Evolutionary conservation across 352 stramenopile species (phyloP).

Genomic region (Pythium graminicola): DNA sequence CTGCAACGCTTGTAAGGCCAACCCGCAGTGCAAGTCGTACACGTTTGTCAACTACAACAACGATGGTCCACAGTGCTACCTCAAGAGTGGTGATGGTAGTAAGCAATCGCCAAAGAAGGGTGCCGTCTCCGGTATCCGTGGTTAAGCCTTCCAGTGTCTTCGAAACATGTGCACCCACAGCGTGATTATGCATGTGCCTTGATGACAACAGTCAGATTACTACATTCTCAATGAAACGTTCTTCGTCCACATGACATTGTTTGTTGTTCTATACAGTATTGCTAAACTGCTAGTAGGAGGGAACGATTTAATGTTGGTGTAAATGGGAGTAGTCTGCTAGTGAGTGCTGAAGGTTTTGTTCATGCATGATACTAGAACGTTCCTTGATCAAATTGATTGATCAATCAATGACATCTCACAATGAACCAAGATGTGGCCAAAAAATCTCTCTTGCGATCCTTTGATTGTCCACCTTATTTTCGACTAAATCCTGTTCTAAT

Average conservation of each 20-base stretch:
- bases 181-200: background rate
- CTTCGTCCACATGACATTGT: background rate
- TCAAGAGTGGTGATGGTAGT: conserved; percentile 27
- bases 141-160: background rate
- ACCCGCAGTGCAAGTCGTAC: conserved; percentile 40
- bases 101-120: conserved; percentile 26
- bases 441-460: no score
- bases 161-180: background rate
- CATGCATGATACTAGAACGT: no score
- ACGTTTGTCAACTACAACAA: conserved; percentile 57
- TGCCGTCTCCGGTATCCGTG: conserved; percentile 26
- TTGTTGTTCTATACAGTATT: background rate
- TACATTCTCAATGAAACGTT: background rate
- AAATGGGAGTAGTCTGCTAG: no score
- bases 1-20: conserved; percentile 35
- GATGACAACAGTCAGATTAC: background rate
- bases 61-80: conserved; percentile 40
- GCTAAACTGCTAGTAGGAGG: background rate
- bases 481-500: background rate
- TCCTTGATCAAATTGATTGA: no score
- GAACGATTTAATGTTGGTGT: no score
- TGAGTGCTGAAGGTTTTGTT: no score
- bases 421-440: no score
- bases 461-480: background rate
- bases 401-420: no score